Percentiles rank a stretch among this genome's conserved stretches.
phyloP scores from a whole-genome alignment of 768 basidiomycete species.

The Trametes coccinea region DNA sequence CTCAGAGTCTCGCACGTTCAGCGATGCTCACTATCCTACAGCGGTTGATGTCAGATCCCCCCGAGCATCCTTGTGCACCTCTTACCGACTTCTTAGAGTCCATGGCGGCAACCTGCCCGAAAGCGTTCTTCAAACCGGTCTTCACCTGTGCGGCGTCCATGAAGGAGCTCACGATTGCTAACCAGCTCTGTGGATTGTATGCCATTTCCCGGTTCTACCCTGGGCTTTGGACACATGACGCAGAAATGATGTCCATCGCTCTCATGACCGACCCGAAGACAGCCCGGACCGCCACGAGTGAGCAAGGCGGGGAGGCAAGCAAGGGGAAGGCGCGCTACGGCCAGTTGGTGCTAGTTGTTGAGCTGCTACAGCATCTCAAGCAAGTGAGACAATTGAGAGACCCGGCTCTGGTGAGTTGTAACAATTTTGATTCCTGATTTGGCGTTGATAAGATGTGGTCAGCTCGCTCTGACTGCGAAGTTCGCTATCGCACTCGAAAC shows the following conservation, averaged over 20 bases:
- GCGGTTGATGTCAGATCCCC: slow-evolving; percentile 58
- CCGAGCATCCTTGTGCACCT: slow-evolving; percentile 45
- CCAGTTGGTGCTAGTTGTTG: slow-evolving; percentile 60
- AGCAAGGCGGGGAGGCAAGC: slow-evolving; percentile 19
- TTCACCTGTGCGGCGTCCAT: slow-evolving; percentile 67
- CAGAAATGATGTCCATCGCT: slow-evolving; percentile 75
- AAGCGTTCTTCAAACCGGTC: slow-evolving; percentile 69
- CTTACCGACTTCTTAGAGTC: slow-evolving; percentile 53
- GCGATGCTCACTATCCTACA: slow-evolving; percentile 27
- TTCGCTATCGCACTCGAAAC: slow-evolving; percentile 61
- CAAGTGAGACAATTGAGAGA: slow-evolving; percentile 45
- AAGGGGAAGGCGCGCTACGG: slow-evolving; percentile 60
- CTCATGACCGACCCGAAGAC: slow-evolving; percentile 51
- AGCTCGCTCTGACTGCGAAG: slow-evolving; percentile 17
- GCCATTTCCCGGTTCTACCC: slow-evolving; percentile 54
- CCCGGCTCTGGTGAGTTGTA: slow-evolving; percentile 35
- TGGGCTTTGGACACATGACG: slow-evolving; percentile 66
- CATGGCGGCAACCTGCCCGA: slow-evolving; percentile 55
- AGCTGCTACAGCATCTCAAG: slow-evolving; percentile 58
- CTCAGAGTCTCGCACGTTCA: not conserved
- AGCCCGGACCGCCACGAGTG: slow-evolving; percentile 11
- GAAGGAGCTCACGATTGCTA: slow-evolving; percentile 59
- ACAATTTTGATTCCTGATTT: not conserved
- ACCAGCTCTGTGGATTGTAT: slow-evolving; percentile 56
- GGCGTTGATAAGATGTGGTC: not conserved